Conservation (phyloP, 768 basidiomycete genomes). For the Hypholoma fasciculare region DNA sequence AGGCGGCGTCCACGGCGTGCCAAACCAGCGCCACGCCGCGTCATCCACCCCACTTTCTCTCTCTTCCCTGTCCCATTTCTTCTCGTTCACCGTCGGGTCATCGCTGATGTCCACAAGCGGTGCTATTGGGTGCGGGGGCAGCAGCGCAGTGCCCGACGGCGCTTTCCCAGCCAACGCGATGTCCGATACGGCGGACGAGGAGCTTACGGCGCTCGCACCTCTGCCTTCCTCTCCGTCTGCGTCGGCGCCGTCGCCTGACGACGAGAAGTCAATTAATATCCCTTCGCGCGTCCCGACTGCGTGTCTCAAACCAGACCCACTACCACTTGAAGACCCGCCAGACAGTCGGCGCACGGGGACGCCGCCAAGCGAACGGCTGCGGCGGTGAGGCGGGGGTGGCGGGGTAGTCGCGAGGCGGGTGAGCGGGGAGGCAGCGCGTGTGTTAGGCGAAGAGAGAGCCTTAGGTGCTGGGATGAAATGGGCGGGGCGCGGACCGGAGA, state of each 20-base stretch:
- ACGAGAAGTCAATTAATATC: slow-evolving; percentile 25
- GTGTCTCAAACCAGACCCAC: slow-evolving; percentile 17
- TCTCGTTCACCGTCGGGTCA: not conserved
- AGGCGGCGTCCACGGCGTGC: not conserved
- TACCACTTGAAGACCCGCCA: slow-evolving; percentile 5
- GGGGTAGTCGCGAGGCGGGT: slow-evolving; percentile 21
- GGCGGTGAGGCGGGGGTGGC: slow-evolving; percentile 18
- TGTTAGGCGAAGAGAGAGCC: not conserved
- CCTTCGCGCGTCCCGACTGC: slow-evolving; percentile 15
- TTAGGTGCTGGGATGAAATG: not conserved
- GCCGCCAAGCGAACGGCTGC: slow-evolving; percentile 25
- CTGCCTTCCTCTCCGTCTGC: slow-evolving; percentile 4
- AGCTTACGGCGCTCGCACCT: slow-evolving; percentile 7
- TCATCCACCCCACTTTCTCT: not conserved
- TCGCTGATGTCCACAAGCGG: not conserved
- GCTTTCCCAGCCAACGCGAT: slow-evolving; percentile 3
- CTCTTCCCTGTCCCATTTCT: not conserved
- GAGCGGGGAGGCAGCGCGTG: slow-evolving; percentile 21
- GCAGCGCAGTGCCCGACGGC: not conserved
- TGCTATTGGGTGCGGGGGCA: not conserved
- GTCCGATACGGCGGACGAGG: slow-evolving; percentile 19
- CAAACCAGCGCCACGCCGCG: not conserved
- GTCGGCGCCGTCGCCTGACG: slow-evolving; percentile 8
- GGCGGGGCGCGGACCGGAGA: not conserved
- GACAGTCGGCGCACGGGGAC: slow-evolving; percentile 25